These are phyloP conservation scores for Paraconiothyrium sp. DNA, from an alignment of 2,329 filamentous ascomycete genomes.

Conservation along the genomic window DNA sequence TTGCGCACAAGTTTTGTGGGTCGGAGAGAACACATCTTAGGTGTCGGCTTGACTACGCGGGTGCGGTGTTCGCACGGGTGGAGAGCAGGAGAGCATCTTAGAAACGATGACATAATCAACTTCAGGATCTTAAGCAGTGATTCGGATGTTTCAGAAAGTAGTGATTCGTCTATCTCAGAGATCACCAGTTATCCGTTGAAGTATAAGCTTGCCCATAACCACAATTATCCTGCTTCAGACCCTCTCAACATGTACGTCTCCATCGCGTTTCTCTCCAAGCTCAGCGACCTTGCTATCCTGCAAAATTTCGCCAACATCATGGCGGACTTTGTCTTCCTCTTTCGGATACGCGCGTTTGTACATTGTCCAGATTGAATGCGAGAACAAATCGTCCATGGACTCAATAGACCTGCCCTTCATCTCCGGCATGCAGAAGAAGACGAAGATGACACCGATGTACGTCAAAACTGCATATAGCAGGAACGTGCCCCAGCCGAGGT, in stretches of 20 bases:
- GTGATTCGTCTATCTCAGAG: not conserved
- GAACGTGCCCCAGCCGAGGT: slow-evolving; percentile 51
- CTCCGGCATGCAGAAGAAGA: slow-evolving; percentile 45
- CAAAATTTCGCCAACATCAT: slow-evolving; percentile 38
- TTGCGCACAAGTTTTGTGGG: not conserved
- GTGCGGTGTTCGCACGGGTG: not conserved
- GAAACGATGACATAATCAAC: not conserved
- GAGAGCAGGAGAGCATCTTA: not conserved
- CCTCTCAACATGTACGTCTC: slow-evolving; percentile 17
- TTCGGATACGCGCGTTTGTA: slow-evolving; percentile 53
- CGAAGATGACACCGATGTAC: slow-evolving; percentile 47
- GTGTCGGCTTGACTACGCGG: not conserved
- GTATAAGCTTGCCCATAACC: not conserved
- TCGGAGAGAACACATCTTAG: slow-evolving; percentile 36
- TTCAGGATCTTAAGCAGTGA: not conserved
- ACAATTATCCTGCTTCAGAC: slow-evolving; percentile 35
- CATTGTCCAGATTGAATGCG: slow-evolving; percentile 53
- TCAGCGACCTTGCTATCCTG: slow-evolving; percentile 22
- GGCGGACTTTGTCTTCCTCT: slow-evolving; percentile 45
- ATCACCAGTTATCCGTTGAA: not conserved
- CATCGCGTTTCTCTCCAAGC: slow-evolving; percentile 21
- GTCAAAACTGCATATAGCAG: slow-evolving; percentile 49
- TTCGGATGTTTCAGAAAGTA: not conserved
- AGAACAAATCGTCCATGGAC: slow-evolving; percentile 48
- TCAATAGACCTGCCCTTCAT: slow-evolving; percentile 45